Evolutionary conservation across 2,329 filamentous ascomycete species (phyloP), one percentile per base, ranked within the genome.

Genomic region (Stagonosporopsis chrysanthemi): DNA sequence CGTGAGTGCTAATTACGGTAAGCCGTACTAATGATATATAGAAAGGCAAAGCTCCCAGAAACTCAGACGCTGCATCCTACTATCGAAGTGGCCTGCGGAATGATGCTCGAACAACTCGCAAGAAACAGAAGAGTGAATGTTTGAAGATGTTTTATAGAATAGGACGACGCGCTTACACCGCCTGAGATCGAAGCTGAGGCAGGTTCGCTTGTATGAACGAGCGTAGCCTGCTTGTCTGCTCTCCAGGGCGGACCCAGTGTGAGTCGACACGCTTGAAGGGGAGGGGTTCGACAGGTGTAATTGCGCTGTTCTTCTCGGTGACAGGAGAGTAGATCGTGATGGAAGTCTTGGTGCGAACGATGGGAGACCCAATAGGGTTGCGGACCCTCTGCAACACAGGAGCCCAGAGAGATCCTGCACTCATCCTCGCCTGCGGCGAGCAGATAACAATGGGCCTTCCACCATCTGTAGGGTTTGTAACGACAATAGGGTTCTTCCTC

Each of bases 381-480:
- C 64, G 62, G 39, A 66, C 62, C 48, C 61, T 68, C 23, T 68
- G 60, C 12, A 64, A 29, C 7, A 64, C 60, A 15, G 65, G 60
- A 5, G 65, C 54, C 54, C 65, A 67, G 45, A 64, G 49, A 38
- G 61, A 49, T 23, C 45, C 15, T 3, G 35, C 44, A 22, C 23
- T 58, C 49, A 58, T 66, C 49, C 48, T 64, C 59, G 58, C 52
- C 17, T 62, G 41, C 6, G 63, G 63, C 35, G 65, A 68, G 50
- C 64, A 65, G 28, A 68, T 62, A 36, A 68, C 63, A 28, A 68
- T 68, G 6, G 66, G 66, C 45, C 64, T 52, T 17, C 61, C 53
- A 9, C 60, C 61, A 15, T 64, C 56, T 17, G 29, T 49, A n/a
- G 66, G 59, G 12, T 62, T 64, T 3, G 62, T 65, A 46, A 69